These are phyloP conservation scores for Peronospora destructor DNA, from an alignment of 352 stramenopile genomes.

Conservation along the genomic window DNA sequence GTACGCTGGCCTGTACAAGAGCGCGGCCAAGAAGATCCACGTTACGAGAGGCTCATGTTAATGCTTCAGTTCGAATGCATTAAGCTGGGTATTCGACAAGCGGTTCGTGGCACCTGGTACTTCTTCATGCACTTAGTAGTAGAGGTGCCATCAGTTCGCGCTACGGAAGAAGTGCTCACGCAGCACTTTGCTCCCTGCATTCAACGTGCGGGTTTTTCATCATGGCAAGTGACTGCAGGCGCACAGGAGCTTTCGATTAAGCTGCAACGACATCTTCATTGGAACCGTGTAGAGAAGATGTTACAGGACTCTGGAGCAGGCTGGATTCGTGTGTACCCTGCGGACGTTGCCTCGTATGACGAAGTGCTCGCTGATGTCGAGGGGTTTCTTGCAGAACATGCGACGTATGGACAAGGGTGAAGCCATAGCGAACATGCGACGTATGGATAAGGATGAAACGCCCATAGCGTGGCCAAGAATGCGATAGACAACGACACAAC, in stretches of 20 bases:
- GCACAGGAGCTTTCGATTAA: slow-evolving; percentile 86
- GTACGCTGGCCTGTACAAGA: slow-evolving; percentile 84
- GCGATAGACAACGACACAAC: slow-evolving; percentile 21
- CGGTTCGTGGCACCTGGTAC: slow-evolving; percentile 70
- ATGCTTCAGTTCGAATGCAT: slow-evolving; percentile 85
- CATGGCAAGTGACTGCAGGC: slow-evolving; percentile 77
- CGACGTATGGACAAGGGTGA: slow-evolving; percentile 25
- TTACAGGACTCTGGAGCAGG: slow-evolving; percentile 74
- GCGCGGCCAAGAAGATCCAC: slow-evolving; percentile 79
- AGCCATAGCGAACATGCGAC: slow-evolving; percentile 37
- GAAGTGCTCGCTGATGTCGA: slow-evolving; percentile 75
- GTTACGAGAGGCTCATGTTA: slow-evolving; percentile 80
- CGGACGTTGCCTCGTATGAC: slow-evolving; percentile 63
- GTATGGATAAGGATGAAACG: slow-evolving; percentile 20
- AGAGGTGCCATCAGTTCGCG: slow-evolving; percentile 39
- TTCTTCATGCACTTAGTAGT: slow-evolving; percentile 85
- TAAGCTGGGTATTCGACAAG: slow-evolving; percentile 53
- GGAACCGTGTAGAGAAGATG: slow-evolving; percentile 86
- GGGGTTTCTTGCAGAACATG: slow-evolving; percentile 53
- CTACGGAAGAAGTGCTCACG: slow-evolving; percentile 56
- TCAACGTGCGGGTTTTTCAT: slow-evolving; percentile 72
- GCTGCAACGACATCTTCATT: slow-evolving; percentile 81
- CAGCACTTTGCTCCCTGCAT: slow-evolving; percentile 74
- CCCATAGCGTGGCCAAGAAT: slow-evolving; percentile 22
- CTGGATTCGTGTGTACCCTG: slow-evolving; percentile 84